Base-by-base conservation (phyloP, 2,329 filamentous ascomycete genomes). In the Chaetomium sp. region DNA sequence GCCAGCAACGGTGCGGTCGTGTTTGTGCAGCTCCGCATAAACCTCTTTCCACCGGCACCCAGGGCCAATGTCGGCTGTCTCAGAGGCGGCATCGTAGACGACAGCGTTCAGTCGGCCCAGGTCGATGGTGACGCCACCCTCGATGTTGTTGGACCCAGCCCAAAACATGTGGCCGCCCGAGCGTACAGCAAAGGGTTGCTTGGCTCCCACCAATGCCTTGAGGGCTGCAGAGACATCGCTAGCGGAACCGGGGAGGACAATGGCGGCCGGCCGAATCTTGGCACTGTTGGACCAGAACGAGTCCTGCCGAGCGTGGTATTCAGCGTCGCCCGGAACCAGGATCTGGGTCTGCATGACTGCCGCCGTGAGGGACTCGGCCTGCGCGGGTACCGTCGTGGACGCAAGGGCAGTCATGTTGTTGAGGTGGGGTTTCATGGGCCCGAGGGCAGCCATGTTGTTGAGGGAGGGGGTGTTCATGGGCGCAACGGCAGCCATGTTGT, bases 41-140 rank as follows among this genome's bases (percentile, higher is more conserved):
- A 80, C 77, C 56, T 75, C 72, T 33, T 73, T 70, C 78, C 78
- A 80, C 50, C 71, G 73, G 16, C 70, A 72, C 5, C 77, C 78
- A 1, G 78, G 75, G 8, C 74, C 74, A 27, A 57, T 47, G 55
- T 2, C 13, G 23, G 23, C 55, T 12, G 38, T 57, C 38, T 45
- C 55, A 12, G 33, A 25, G 35, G 23, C 38, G 3, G 38, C 12
- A 23, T 78, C 61, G 27, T 75, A 77, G 0, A 71, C 69, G 5
- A 74, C 73, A 3, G 55, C 56, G 60, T 76, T 75, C 50, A 79
- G 49, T 21, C 59, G 65, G 70, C 74, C 71, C 49, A 79, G 72
- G 65, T 79, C 78, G 25, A 79, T 72, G 1, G 77, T 77, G 9
- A 79, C 71, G 1, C 78, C 78, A 21, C 74, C 72, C 9, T 75